A percentile compares a stretch with the other conserved stretches of the same genome.
phyloP scores from a whole-genome alignment of 768 basidiomycete species.

The Trametes maxima region DNA sequence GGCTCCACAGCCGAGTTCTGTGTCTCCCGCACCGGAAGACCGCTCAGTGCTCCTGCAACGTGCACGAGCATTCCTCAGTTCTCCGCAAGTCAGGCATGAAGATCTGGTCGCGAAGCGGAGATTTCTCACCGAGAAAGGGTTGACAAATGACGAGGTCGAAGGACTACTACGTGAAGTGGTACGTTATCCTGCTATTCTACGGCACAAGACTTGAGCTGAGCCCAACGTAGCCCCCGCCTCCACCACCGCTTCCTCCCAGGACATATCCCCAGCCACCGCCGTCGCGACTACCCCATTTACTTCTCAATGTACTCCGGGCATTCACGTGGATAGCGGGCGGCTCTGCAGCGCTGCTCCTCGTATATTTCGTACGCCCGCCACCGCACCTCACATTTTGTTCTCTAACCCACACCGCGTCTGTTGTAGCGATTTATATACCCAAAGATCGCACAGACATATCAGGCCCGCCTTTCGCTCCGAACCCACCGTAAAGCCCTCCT shows the following conservation, averaged over 20 bases:
- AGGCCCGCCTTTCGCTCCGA: slow-evolving; percentile 63
- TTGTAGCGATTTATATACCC: slow-evolving; percentile 71
- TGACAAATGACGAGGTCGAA: slow-evolving; percentile 62
- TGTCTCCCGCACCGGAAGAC: slow-evolving; percentile 2
- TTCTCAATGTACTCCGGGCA: slow-evolving; percentile 62
- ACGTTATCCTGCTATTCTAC: slow-evolving; percentile 23
- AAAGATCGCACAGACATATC: slow-evolving; percentile 55
- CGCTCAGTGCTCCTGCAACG: slow-evolving; percentile 38
- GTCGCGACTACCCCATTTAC: slow-evolving; percentile 65
- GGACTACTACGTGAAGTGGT: slow-evolving; percentile 60
- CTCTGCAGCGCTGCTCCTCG: slow-evolving; percentile 55
- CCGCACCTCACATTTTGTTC: background rate
- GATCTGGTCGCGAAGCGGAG: slow-evolving; percentile 56
- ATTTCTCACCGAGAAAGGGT: slow-evolving; percentile 73
- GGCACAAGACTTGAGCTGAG: background rate
- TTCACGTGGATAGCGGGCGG: slow-evolving; percentile 70
- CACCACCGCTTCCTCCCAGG: slow-evolving; percentile 58
- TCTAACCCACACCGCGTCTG: too few species aligned
- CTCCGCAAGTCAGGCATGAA: slow-evolving; percentile 65
- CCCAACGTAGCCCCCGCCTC: slow-evolving; percentile 10
- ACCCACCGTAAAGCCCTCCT: slow-evolving; percentile 62
- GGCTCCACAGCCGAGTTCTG: background rate
- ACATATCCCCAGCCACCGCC: slow-evolving; percentile 73
- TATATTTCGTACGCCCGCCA: slow-evolving; percentile 62
- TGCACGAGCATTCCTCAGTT: slow-evolving; percentile 66